Evolutionary conservation across 352 stramenopile genomes (phyloP).

Genomic region (Globisporangium radiosum): DNA sequence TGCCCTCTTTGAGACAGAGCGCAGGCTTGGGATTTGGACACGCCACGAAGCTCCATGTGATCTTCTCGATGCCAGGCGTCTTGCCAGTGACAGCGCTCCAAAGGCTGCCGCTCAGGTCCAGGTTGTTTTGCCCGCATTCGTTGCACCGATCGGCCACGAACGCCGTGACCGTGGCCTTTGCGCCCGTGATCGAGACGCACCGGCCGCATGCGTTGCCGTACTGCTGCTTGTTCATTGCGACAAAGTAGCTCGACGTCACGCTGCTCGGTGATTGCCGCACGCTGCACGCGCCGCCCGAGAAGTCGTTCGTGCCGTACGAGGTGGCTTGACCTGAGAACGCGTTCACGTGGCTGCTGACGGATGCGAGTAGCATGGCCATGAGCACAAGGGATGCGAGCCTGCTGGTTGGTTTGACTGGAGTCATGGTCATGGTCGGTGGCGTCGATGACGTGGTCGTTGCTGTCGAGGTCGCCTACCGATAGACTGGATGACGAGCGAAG

Average conservation of each 20-base stretch:
- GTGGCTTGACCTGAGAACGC: constrained; percentile 7
- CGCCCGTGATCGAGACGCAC: constrained; percentile 11
- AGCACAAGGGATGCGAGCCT: too few relatives aligned
- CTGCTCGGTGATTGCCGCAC: constrained; percentile 5
- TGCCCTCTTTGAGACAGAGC: constrained; percentile 11
- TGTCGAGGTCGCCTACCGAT: too few relatives aligned
- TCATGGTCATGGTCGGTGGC: too few relatives aligned
- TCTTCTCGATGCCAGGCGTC: constrained; percentile 7
- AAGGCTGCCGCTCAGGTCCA: constrained; percentile 11
- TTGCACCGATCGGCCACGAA: constrained; percentile 10
- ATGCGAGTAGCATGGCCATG: too few relatives aligned
- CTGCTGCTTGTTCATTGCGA: constrained; percentile 14
- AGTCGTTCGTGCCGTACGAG: constrained; percentile 13
- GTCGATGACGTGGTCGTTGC: too few relatives aligned
- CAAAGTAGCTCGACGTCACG: constrained; percentile 5
- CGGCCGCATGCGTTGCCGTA: constrained; percentile 10
- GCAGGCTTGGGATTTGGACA: constrained; percentile 9
- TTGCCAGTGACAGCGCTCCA: constrained; percentile 11
- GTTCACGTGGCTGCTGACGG: not conserved
- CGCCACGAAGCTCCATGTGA: constrained; percentile 9
- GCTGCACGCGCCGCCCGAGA: constrained; percentile 7
- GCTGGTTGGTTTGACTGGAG: too few relatives aligned
- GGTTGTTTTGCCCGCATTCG: constrained; percentile 15
- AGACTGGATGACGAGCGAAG: too few relatives aligned
- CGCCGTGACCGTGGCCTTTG: constrained; percentile 10